Evolutionary conservation across 2,329 filamentous ascomycete species (phyloP), one percentile per base, ranked within the genome.

Genomic region (Aspergillus jensenii): DNA sequence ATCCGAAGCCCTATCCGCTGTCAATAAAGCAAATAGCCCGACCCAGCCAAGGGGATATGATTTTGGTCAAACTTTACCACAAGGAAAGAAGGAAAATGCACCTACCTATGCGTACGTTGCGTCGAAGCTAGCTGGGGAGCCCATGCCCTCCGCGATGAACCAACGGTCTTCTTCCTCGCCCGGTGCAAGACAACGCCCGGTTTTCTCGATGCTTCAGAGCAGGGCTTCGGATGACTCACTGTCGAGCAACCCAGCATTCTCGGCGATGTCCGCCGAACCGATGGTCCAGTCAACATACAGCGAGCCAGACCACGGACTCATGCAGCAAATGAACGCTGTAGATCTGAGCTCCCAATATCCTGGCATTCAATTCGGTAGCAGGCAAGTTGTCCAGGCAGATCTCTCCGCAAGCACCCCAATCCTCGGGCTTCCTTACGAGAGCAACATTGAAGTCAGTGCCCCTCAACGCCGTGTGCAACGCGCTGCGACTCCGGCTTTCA

Each of bases 71-170:
- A 43, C 23, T n/a, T 7, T 25, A 15, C 15, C n/a, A 8, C 35
- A 37, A 9, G n/a, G 25, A 15, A 33, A 27, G 25, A 65, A 71
- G 44, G 70, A 71, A 46, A 74, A 73, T 33, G 44, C 60, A 3
- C 70, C 67, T 14, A 74, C 71, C 0, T 77, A 74, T 65, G 73
- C 73, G 1, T 69, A 63, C 45, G 62, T 77, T 15, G 68, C 69
- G 9, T 67, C 70, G 7, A 65, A 60, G 11, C 67, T 59, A 21
- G 65, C 59, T n/a, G 59, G 63, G 25, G 63, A 63, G n/a, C 45
- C 50, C 33, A 59, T 59, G 6, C 37, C 53, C 11, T 44, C 55
- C 14, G 14, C 60, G 15, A 67, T 63, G 37, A 66, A 65, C 15
- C 67, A 63, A 15, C 67, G 65, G 39, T 61, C 65, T 4, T 63